Base-by-base conservation (phyloP, 2,329 filamentous ascomycete genomes). In the Ceratocystis alfenasii region DNA sequence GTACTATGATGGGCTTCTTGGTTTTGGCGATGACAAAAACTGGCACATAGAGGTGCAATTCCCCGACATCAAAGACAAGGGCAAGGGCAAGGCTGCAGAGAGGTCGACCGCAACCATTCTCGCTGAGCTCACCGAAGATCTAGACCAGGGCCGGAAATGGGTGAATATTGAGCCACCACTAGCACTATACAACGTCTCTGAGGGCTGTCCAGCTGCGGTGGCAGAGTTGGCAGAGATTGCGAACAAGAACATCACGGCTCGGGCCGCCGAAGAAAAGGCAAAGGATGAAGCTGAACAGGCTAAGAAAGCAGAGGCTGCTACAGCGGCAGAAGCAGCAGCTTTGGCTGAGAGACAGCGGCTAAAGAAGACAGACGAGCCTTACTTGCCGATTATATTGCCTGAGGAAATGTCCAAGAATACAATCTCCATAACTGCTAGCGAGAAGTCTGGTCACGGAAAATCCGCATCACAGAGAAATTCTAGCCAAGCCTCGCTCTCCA, bases 331-430 rank as follows among this genome's bases (percentile, higher is more conserved):
- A 59, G 28, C 55, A 33, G 25, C 25, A 36, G 55, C 28, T 30
- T 15, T 59, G 55, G 15, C 70, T 28, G 63, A 69, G 65, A 68
- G 70, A 65, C 63, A 63, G 65, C 69, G 69, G 59, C 36, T 61
- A 46, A 75, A 75, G 57, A 72, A 70, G 8, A 74, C 73, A 46
- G 76, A 46, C 5, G 17, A 75, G 46, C 74, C 71, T 17, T 75
- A 75, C 68, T 69, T 76, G 0, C 74, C 75, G 20, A 73, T 76
- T 62, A 72, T 74, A 22, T 72, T 76, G 6, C 69, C 72, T 0
- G 63, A 57, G 1, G 69, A 46, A 8, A 50, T 20, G 8, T 22
- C 22, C 8, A 22, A 46, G 17, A 25, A 17, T 10, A 5, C 25
- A 45, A 50, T 22, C 15, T 48, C 33, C 22, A 10, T 30, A 8